Conservation (phyloP, 306 rosid species). For the Cotoneaster glaucophyllus region DNA sequence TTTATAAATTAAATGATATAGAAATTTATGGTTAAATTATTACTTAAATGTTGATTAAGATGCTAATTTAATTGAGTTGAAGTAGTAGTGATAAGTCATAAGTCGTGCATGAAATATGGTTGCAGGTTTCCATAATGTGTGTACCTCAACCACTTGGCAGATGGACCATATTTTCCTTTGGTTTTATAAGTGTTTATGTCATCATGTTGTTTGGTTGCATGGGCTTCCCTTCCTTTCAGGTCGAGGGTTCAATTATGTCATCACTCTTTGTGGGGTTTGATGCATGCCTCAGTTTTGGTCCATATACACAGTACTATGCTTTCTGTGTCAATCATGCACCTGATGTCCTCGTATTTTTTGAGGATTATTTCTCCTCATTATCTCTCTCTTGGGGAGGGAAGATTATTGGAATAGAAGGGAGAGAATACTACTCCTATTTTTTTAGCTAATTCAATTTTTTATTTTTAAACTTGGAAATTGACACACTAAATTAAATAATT, state of each 20-base stretch:
- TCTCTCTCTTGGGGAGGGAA: too few species aligned
- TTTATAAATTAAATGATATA: too few species aligned
- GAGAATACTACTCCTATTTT: background rate
- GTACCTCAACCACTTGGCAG: conserved; percentile 45
- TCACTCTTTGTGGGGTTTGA: background rate
- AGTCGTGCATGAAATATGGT: conserved; percentile 23
- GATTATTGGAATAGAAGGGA: too few species aligned
- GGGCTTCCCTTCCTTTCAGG: background rate
- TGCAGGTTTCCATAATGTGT: conserved; percentile 36
- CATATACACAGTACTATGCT: background rate
- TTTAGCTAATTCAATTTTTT: too few species aligned
- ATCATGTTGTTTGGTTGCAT: conserved; percentile 9
- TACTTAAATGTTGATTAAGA: too few species aligned
- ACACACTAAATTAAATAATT: too few species aligned
- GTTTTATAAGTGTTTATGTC: background rate
- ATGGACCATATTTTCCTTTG: conserved; percentile 15
- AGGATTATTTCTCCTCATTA: too few species aligned
- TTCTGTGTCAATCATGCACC: background rate
- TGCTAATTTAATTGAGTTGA: too few species aligned
- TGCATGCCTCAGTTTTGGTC: background rate
- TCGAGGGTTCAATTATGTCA: conserved; percentile 13
- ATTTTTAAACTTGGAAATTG: too few species aligned
- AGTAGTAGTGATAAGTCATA: background rate
- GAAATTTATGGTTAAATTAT: too few species aligned
- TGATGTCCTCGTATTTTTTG: background rate